Evolutionary conservation across 441 rosid genomes (phyloP).

Genomic region (Aleurites moluccanus): DNA sequence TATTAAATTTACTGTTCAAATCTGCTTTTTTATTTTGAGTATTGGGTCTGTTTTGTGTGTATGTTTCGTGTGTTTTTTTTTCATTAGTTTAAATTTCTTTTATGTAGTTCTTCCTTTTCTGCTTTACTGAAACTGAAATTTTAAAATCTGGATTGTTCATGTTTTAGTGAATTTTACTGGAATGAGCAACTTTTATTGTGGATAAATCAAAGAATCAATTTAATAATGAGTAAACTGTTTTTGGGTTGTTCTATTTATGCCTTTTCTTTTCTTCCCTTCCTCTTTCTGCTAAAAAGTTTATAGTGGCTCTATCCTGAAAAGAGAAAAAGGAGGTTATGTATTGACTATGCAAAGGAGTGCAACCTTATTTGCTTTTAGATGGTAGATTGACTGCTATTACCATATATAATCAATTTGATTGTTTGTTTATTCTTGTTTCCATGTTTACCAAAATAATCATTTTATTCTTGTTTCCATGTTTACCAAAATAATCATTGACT

Average conservation of each 20-base stretch:
- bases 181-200: not conserved
- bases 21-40: not conserved
- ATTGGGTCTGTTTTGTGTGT: not conserved
- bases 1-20: not conserved
- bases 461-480: not conserved
- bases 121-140: not conserved
- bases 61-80: not conserved
- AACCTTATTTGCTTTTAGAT: not conserved
- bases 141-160: not conserved
- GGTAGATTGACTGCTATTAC: not conserved
- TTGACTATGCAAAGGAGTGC: not conserved
- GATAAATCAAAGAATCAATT: not conserved
- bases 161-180: not conserved
- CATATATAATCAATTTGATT: not conserved
- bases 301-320: not conserved
- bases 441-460: not conserved
- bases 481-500: not conserved
- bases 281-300: not conserved
- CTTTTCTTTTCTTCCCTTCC: not conserved
- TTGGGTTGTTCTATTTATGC: constrained; percentile 1
- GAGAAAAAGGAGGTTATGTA: not conserved
- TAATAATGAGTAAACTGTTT: not conserved
- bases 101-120: not conserved
- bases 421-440: not conserved
- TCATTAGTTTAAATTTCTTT: not conserved